Conservation (phyloP, 768 basidiomycete genomes). For the Hydnum rufescens region DNA sequence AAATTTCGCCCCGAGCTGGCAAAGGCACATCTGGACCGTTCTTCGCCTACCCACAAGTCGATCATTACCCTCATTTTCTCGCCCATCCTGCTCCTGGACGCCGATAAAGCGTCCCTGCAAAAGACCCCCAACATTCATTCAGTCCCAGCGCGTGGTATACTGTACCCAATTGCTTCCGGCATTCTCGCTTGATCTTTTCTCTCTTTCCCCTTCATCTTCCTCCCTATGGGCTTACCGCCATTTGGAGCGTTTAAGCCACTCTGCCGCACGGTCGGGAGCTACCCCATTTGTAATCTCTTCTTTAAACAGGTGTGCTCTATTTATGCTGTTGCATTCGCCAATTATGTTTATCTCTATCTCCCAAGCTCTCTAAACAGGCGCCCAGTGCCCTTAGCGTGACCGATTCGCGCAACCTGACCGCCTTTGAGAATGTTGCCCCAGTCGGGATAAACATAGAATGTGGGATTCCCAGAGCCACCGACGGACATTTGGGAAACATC, state of each 20-base stretch:
- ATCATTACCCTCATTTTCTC: too few species aligned
- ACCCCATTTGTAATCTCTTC: slow-evolving; percentile 91
- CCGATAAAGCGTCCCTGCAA: too few species aligned
- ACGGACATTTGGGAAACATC: slow-evolving; percentile 44
- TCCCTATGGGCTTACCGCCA: slow-evolving; percentile 1
- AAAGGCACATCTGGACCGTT: too few species aligned
- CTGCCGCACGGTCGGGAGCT: slow-evolving; percentile 51
- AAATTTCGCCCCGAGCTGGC: too few species aligned
- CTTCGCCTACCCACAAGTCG: too few species aligned
- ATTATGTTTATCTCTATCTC: background rate
- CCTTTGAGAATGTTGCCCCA: slow-evolving; percentile 38
- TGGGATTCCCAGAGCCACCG: slow-evolving; percentile 45
- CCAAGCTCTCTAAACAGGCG: slow-evolving; percentile 4
- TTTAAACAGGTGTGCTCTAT: slow-evolving; percentile 48
- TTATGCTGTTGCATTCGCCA: slow-evolving; percentile 9
- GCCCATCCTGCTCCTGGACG: too few species aligned
- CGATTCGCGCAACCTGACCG: slow-evolving; percentile 20
- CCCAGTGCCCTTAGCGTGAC: slow-evolving; percentile 15
- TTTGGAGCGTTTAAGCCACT: slow-evolving; percentile 59
- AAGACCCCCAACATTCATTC: too few species aligned
- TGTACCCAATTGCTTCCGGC: background rate
- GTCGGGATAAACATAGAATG: slow-evolving; percentile 71
- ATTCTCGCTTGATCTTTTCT: background rate
- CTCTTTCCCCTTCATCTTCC: background rate
- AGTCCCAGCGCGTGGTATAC: background rate